Conservation (phyloP, 306 rosid genomes). For the Acmispon strigosus region DNA sequence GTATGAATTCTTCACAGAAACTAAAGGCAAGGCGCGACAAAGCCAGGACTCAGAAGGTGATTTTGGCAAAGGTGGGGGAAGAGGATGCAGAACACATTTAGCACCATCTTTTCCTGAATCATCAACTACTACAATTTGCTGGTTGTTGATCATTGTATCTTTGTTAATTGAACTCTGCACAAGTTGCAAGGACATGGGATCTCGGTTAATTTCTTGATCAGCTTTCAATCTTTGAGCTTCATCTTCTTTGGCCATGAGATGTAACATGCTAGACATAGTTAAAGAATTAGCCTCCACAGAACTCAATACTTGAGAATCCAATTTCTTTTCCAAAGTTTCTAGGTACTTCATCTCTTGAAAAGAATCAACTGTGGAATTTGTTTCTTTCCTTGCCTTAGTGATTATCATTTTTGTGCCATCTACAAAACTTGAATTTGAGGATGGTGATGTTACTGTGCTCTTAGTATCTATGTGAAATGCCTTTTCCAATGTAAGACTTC, state of each 20-base stretch:
- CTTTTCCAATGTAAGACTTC: slow-evolving; percentile 46
- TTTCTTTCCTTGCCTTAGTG: slow-evolving; percentile 1
- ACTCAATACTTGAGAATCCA: slow-evolving; percentile 22
- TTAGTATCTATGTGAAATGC: slow-evolving; percentile 61
- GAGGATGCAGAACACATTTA: slow-evolving; percentile 27
- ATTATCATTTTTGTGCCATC: slow-evolving; percentile 10
- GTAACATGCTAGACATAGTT: slow-evolving; percentile 14
- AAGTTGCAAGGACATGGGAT: slow-evolving; percentile 23
- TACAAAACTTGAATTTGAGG: slow-evolving; percentile 35
- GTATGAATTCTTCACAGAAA: slow-evolving; percentile 38
- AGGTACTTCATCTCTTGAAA: slow-evolving; percentile 37
- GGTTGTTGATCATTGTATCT: slow-evolving; percentile 19
- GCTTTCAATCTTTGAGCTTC: slow-evolving; percentile 10
- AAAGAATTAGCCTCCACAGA: slow-evolving; percentile 19
- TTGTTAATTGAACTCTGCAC: slow-evolving; percentile 21
- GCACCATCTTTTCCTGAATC: slow-evolving; percentile 23
- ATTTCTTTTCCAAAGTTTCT: slow-evolving; percentile 22
- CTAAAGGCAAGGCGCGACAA: slow-evolving; percentile 65
- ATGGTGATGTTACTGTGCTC: slow-evolving; percentile 27
- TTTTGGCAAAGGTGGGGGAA: slow-evolving; percentile 74
- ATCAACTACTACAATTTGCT: slow-evolving; percentile 32
- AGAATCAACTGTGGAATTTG: slow-evolving; percentile 24
- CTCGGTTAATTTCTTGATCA: slow-evolving; percentile 22
- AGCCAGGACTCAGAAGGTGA: slow-evolving; percentile 98
- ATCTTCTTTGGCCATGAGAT: slow-evolving; percentile 27